Evolutionary conservation across 2,329 filamentous ascomycete genomes (phyloP), one percentile per base, ranked within the genome.

Genomic region (Chaetothyriales sp.): DNA sequence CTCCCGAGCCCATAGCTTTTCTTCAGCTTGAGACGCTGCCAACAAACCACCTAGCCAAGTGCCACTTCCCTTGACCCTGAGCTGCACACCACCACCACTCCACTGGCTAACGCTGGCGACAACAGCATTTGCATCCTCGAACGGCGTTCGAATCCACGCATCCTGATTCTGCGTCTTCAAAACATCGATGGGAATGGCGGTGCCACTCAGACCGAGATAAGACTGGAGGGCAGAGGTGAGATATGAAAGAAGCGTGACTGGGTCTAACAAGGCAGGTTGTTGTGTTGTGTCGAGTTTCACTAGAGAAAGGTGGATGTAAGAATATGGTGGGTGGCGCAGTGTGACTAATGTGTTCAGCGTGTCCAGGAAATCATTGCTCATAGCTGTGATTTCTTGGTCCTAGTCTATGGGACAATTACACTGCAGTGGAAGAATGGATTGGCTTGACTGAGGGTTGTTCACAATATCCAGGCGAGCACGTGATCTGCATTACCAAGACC

Each of bases 141-240:
- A 61, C 1, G 72, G 70, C 0, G 73, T 63, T 37, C 72, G 66
- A 13, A 74, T 66, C 70, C 71, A 75, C 6, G 68, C 54, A 25
- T 61, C 52, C 8, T 37, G 54, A 6, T 48, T 52, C 40, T 61
- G 62, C 18, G 70, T 58, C 46, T 72, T 71, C 13, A 74, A 59
- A 33, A 75, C 70, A 52, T 75, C 73, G 48, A 75, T 64, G 2
- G 70, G 60, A 43, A 75, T 73, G 13, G 70, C 64, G 2, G 70
- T 70, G 15, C 73, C 73, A 3, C 66, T 66, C 6, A 73, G 53
- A 1, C 73, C 73, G 45, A 74, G 68, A 58, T 70, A 73, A 60
- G 73, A 70, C 18, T 67, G 66, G 1, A 75, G 64, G 1, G 72
- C 72, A 44, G 71, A 64, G 47, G 65, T 67, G 48, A 75, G 66